phyloP scores from a whole-genome alignment of 768 basidiomycete species.

The Crassisporium funariophilum region DNA sequence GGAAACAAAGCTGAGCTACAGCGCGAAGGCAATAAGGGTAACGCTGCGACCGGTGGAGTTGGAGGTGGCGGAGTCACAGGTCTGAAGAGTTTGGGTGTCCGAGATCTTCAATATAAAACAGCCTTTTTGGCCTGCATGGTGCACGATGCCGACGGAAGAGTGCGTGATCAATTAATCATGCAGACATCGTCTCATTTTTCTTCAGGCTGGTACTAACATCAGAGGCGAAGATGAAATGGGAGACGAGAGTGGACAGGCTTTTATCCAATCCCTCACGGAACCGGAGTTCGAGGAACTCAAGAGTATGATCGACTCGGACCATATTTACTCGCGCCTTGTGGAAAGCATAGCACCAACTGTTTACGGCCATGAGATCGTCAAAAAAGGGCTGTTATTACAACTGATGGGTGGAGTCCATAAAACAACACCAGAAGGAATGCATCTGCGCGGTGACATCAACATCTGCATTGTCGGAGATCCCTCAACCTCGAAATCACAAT shows the following conservation, averaged over 20 bases:
- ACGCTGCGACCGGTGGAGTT: slow-evolving; percentile 60
- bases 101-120: slow-evolving; percentile 97
- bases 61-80: slow-evolving; percentile 89
- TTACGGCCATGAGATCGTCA: slow-evolving; percentile 98
- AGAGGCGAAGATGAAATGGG: slow-evolving; percentile 86
- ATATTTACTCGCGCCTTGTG: slow-evolving; percentile 93
- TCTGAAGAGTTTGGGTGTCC: slow-evolving; percentile 89
- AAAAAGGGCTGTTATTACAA: slow-evolving; percentile 94
- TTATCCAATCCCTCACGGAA: slow-evolving; percentile 86
- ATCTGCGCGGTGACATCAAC: slow-evolving; percentile 97
- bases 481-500: slow-evolving; percentile 97
- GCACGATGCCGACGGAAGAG: slow-evolving; percentile 84
- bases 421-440: slow-evolving; percentile 93
- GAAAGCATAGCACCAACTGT: slow-evolving; percentile 97
- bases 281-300: slow-evolving; percentile 95
- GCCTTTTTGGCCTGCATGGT: slow-evolving; percentile 99
- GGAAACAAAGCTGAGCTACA: slow-evolving; percentile 91
- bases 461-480: slow-evolving; percentile 99
- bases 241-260: slow-evolving; percentile 78
- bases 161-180: slow-evolving; percentile 41
- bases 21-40: slow-evolving; percentile 75
- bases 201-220: slow-evolving; percentile 80
- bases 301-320: slow-evolving; percentile 90
- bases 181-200: neutral
- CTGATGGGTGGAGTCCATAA: slow-evolving; percentile 99